Percentiles rank a stretch among this genome's conserved stretches.
Conservation (phyloP, 495 filamentous ascomycete genomes). For the Penicillium chermesinum region DNA sequence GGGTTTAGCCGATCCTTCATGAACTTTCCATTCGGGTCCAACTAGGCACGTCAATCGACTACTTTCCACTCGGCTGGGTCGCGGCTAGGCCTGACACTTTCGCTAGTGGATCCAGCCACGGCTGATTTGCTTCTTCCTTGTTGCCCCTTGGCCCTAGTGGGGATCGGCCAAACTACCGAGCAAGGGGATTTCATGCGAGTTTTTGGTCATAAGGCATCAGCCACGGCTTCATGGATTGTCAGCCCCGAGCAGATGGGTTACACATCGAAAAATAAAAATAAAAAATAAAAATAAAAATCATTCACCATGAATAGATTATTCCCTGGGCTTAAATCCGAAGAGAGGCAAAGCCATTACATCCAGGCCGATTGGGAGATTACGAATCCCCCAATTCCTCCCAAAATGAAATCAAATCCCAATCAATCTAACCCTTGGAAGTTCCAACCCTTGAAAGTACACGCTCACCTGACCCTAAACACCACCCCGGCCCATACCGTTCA, state of each 20-base stretch:
- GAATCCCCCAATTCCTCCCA: neutral
- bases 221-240: constrained; percentile 12
- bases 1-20: neutral
- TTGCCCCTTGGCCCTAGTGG: neutral
- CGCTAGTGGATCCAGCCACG: neutral
- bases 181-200: neutral
- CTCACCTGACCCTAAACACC: constrained; percentile 6
- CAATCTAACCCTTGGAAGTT: neutral
- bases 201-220: constrained; percentile 4
- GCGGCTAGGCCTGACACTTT: constrained; percentile 5
- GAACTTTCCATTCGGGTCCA: constrained; percentile 6
- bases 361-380: neutral
- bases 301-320: constrained; percentile 4
- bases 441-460: neutral
- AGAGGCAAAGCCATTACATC: neutral
- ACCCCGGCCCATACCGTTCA: neutral
- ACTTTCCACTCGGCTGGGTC: constrained; percentile 6
- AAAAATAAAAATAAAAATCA: constrained; percentile 10
- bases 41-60: constrained; percentile 7
- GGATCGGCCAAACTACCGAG: neutral
- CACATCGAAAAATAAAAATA: constrained; percentile 12
- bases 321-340: neutral
- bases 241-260: constrained; percentile 22
- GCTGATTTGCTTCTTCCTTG: constrained; percentile 7
- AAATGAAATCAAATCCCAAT: neutral